phyloP scores from a whole-genome alignment of 805 yeast genomes.

The Starmerella lactis-condensi region DNA sequence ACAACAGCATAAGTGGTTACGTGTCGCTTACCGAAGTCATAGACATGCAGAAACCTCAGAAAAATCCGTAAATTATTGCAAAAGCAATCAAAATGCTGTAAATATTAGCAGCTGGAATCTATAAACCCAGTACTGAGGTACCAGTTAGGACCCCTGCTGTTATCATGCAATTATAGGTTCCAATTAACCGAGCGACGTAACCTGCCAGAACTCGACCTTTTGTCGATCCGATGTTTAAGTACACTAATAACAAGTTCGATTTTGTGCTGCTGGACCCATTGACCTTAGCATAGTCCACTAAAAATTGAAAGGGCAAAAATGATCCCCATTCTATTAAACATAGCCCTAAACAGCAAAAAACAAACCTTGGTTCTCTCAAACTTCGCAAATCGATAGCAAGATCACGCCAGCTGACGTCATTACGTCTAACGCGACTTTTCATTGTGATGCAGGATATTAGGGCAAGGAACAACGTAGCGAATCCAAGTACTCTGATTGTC shows the following conservation, averaged over 20 bases:
- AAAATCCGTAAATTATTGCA: slow-evolving; percentile 24
- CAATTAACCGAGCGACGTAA: slow-evolving; percentile 32
- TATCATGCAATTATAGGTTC: slow-evolving; percentile 38
- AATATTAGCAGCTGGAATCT: slow-evolving; percentile 37
- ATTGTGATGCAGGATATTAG: slow-evolving; percentile 22
- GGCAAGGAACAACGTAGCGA: slow-evolving; percentile 15
- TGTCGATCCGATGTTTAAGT: slow-evolving; percentile 31
- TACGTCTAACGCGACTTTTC: slow-evolving; percentile 20
- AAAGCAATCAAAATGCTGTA: slow-evolving; percentile 35
- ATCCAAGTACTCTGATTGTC: slow-evolving; percentile 35
- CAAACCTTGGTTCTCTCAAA: slow-evolving; percentile 16
- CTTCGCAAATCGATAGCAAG: slow-evolving; percentile 18
- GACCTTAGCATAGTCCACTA: slow-evolving; percentile 36
- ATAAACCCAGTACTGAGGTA: slow-evolving; percentile 31
- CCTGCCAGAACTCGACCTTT: slow-evolving; percentile 43
- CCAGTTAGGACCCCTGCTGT: slow-evolving; percentile 29
- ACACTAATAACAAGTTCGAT: slow-evolving; percentile 28
- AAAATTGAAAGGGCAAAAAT: slow-evolving; percentile 33
- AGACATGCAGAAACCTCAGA: slow-evolving; percentile 41
- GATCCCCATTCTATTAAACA: slow-evolving; percentile 32
- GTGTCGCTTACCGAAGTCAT: slow-evolving; percentile 49
- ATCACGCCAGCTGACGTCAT: slow-evolving; percentile 7
- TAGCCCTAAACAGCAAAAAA: slow-evolving; percentile 16
- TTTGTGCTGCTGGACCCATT: slow-evolving; percentile 24
- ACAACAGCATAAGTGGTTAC: slow-evolving; percentile 40